Base-by-base conservation (phyloP, 1,139 yeast species). In the Magnusiomyces ingens region DNA sequence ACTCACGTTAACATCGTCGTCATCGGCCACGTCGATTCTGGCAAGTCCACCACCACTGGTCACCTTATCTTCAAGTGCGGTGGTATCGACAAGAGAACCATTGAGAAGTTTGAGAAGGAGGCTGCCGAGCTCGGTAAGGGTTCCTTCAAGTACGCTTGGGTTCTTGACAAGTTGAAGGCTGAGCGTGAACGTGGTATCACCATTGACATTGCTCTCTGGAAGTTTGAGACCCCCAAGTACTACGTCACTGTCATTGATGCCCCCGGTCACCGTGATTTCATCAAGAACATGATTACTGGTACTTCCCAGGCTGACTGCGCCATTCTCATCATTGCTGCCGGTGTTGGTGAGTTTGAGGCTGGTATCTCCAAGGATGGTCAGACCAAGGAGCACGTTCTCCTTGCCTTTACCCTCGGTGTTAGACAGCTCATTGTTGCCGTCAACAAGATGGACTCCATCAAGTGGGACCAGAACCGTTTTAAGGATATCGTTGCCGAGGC, bases 11-110 rank as follows among this genome's bases (percentile, higher is more conserved):
- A 91, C 95, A 93, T 91, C 80, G 98, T 91, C 78, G 98, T 91
- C 76, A 91, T 91, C 77, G 98, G 98, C 79, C 98, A 90, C 94
- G 96, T 89, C 96, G 96, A 89, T 81, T 89, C 96, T 69, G 96
- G 96, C 81, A 89, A 89, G 80, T 89, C 96, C 66, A 89, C 96
- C 75, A 88, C 96, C 78, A 90, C 97, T 75, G 97, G 96, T 79
- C 96, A 90, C 85, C 87, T 91, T 81, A 91, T 91, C 75, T 91
- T 77, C 95, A 91, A 91, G 94, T 84, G 83, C 72, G 84, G 84
- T 76, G 84, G 90, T 84, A 84, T 84, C 68, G 94, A 89, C 82
- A 89, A 90, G 88, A 87, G 96, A 84, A 90, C 96, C 75, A 90
- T 90, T 74, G 96, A 90, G 82, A 89, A 89, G 87, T 89, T 89